Base-by-base conservation (phyloP, 2,329 filamentous ascomycete genomes). In the Lecanicillium sp. region DNA sequence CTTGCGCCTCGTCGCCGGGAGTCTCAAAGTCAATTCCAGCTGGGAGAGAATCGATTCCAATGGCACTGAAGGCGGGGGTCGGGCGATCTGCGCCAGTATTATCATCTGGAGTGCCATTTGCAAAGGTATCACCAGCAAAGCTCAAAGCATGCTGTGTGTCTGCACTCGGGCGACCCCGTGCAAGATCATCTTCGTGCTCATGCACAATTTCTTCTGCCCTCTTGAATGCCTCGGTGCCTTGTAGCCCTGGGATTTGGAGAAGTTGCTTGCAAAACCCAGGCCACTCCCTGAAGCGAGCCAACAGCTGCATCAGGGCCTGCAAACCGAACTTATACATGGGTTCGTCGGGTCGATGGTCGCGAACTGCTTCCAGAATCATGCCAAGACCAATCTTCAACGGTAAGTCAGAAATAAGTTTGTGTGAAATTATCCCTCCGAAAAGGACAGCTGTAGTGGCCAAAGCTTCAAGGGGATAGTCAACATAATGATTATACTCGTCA, bases 281-380 rank as follows among this genome's bases (percentile, higher is more conserved):
- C 92, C 92, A 98, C 55, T 98, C 92, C 4, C 79, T 73, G 35
- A 98, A 78, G 29, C 92, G 79, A 29, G 78, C 73, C 40, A 87
- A 80, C 38, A 96, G 75, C 58, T 96, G 88, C 57, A 95, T 82
- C 43, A 98, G 73, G 13, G 92, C 92, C 57, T 98, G 92, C 11
- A 98, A 73, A 9, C 94, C 92, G 56, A 98, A 98, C 53, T 95
- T 95, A 68, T 92, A 96, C 92, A 98, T 96, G 1, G 86, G 80
- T 44, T 89, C 80, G 22, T 94, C 84, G 1, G 84, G 78, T 22
- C 74, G 67, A 52, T 92, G 86, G 46, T 95, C 88, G 47, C 86
- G 76, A 17, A 98, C 88, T 11, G 92, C 87, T 58, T 98, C 89
- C n/a, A 96, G 69, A 46, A 98, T 94, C 87, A 98, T 95, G 13